Evolutionary conservation across 441 rosid genomes (phyloP), one percentile per base, ranked within the genome.

Genomic region (Breynia disticha): DNA sequence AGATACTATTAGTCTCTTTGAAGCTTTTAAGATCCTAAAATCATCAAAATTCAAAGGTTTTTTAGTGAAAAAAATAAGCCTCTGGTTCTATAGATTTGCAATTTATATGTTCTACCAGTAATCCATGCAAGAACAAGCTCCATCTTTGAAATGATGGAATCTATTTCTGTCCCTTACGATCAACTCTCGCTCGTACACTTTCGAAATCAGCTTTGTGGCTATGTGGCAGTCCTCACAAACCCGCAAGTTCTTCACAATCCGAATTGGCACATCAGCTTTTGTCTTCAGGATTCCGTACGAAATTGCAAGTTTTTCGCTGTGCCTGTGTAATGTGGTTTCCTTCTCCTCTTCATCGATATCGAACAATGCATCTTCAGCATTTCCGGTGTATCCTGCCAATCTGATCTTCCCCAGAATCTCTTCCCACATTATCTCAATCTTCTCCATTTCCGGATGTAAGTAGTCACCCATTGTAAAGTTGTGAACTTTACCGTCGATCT

Each of bases 241-340:
- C 20, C 86, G 70, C 53, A 79, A 77, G 73, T 82, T 82, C 79
- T 84, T 84, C 71, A 72, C 69, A 60, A 77, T 79, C 53, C 73
- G 74, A 32, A 80, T 78, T 9, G 57, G 56, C 48, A 60, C 54
- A 6, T 57, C 52, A 46, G 50, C 66, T 46, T 61, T 50, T 48
- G 55, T 72, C 12, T 70, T 73, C 83, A 74, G 71, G 12, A 76
- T 55, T 0, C 79, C 90, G 68, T 61, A 84, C 0, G 65, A 76
- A 72, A 82, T 72, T 1, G 93, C 87, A 9, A 87, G 59, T 72
- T 87, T 84, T 79, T 84, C 89, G 51, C 87, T 84, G 65, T 82
- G 93, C 72, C 54, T 58, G 47, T 66, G 67, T 37, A 83, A 32
- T 54, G 76, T 76, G 54, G 69, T 84, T 62, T 83, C 85, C 54